Evolutionary conservation across 192 early-diverging fungal species (phyloP).

Genomic region (Coemansia sp.): DNA sequence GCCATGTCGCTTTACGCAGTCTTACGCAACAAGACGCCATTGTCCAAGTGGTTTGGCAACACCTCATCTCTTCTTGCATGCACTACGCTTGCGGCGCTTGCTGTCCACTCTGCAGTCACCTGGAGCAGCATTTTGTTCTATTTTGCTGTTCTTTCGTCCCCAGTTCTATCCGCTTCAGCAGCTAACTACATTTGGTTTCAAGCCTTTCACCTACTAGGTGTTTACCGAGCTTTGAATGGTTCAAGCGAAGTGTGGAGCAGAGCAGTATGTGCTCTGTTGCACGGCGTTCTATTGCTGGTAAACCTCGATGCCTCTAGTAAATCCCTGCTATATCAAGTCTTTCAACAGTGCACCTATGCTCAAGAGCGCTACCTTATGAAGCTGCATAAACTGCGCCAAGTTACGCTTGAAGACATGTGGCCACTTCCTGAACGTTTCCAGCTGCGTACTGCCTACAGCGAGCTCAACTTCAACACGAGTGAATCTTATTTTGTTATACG

Average conservation of each 20-base stretch:
- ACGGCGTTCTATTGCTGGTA: neutral
- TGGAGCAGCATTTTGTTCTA: neutral
- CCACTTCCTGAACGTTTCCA: neutral
- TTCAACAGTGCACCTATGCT: neutral
- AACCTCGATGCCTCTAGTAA: neutral
- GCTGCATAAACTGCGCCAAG: neutral
- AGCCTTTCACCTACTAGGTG: neutral
- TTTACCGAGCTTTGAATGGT: neutral
- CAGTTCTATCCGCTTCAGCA: neutral
- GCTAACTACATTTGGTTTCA: slow-evolving; percentile 1
- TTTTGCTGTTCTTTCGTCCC: neutral
- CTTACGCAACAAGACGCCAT: neutral
- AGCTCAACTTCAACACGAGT: slow-evolving; percentile 28
- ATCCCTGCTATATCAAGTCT: neutral
- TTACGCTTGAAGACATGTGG: slow-evolving; percentile 3
- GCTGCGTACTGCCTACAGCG: slow-evolving; percentile 2
- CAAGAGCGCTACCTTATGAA: slow-evolving; percentile 2
- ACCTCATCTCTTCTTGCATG: neutral
- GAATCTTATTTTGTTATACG: slow-evolving; percentile 37
- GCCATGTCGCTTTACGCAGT: neutral
- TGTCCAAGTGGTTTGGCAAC: neutral
- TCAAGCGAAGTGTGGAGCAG: neutral
- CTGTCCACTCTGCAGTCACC: neutral
- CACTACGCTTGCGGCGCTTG: neutral
- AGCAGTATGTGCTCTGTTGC: neutral